Conservation (phyloP, 345 rosid genomes). For the Litchi chinensis region DNA sequence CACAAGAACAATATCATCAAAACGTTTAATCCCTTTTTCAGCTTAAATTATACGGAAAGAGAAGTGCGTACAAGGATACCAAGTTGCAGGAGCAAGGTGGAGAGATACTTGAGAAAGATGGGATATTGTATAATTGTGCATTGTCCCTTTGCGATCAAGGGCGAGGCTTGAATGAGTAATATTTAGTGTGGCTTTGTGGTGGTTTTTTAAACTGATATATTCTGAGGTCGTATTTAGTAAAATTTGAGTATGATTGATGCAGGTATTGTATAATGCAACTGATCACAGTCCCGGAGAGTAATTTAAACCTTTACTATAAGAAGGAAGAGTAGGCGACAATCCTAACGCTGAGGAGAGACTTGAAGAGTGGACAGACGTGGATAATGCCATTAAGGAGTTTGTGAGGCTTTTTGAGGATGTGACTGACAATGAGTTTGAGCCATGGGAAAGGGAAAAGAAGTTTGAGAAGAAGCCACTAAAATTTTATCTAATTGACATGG, state of each 20-base stretch:
- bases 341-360: constrained; percentile 65
- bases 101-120: constrained; percentile 62
- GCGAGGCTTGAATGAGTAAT: constrained; percentile 59
- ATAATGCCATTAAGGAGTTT: constrained; percentile 65
- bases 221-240: not conserved
- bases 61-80: constrained; percentile 65
- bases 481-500: constrained; percentile 79
- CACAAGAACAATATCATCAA: not conserved
- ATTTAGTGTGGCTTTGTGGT: not conserved
- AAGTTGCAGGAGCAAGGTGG: constrained; percentile 59
- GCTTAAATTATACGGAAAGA: constrained; percentile 76
- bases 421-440: constrained; percentile 81
- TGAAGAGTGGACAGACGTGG: constrained; percentile 65
- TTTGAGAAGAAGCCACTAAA: constrained; percentile 63
- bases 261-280: constrained; percentile 80
- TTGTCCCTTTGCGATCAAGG: constrained; percentile 74
- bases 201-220: not conserved
- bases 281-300: constrained; percentile 52
- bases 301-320: constrained; percentile 68
- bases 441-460: constrained; percentile 83
- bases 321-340: constrained; percentile 71
- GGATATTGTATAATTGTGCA: constrained; percentile 69
- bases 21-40: constrained; percentile 25
- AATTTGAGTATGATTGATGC: constrained; percentile 3
- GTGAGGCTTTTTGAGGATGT: constrained; percentile 62